Base-by-base conservation (phyloP, 1,139 yeast genomes). In the Schwanniomyces etchellsii region DNA sequence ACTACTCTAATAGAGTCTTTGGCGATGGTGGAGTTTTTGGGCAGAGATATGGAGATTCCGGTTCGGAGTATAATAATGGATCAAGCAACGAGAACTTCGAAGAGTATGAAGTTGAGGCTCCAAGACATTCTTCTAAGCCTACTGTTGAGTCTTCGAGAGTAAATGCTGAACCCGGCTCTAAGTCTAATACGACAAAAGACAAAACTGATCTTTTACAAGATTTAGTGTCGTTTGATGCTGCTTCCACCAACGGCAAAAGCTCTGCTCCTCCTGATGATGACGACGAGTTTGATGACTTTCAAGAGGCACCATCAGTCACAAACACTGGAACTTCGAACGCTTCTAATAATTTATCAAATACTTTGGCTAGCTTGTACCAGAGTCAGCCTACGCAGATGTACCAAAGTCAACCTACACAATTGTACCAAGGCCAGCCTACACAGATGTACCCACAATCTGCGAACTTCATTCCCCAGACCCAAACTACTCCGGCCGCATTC, bases 281-380 rank as follows among this genome's bases (percentile, higher is more conserved):
- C 42, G 96, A 88, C 45, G 97, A 89, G 26, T 89, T 89, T 57
- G 95, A 85, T 42, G 97, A 91, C 44, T 89, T 89, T 70, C 96
- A 89, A 57, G 77, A 84, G 32, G 95, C 96, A 4, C 73, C 72
- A 14, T 35, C 75, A 26, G 27, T 52, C 65, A 43, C n/a, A n/a
- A n/a, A n/a, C n/a, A 40, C 56, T 50, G 27, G 54, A 44, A 34
- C 21, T 18, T 7, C 7, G 21, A n/a, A 7, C 12, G 13, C 7
- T 14, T 52, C 50, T 35, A 59, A 48, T 14, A 51, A 42, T 28
- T 47, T 56, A 26, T 38, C 65, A n/a, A 57, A 47, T 44, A 60
- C 58, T 43, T 55, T 70, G 34, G 57, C 72, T 28, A 63, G 55
- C 48, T 57, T 71, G 37, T 61, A 62, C 40, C 61, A 42, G 28